Base-by-base conservation (phyloP, 2,329 filamentous ascomycete species). In the Botryotinia globosa region DNA sequence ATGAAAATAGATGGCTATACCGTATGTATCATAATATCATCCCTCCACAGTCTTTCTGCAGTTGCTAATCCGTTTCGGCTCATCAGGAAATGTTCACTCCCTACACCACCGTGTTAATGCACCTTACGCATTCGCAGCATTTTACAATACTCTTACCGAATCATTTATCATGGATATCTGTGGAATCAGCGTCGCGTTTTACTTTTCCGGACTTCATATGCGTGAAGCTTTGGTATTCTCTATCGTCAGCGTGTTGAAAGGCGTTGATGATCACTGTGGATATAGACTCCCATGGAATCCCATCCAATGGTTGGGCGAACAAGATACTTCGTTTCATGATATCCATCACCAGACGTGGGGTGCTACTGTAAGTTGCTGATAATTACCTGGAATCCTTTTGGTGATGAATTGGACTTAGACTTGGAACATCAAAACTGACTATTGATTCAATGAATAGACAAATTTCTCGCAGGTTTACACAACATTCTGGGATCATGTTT, bases 81-180 rank as follows among this genome's bases (percentile, higher is more conserved):
- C n/a, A 32, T 18, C 37, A 68, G 92, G 90, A 74, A 91, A 90
- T 73, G 94, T 97, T 83, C 94, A 98, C 84, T 94, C 94, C 66
- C 90, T 94, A 74, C 94, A 98, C 83, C 94, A 98, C 85, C 91
- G 94, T 51, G 90, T 98, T 48, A 97, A 98, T 81, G 94, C 98
- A 4, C 94, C 94, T 4, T 98, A 98, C 81, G 94, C 94, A 5
- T 98, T 95, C 81, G 94, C 94, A 71, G 94, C 94, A 34, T 87
- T 98, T n/a, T 98, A 98, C 86, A 97, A 97, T 83, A 94, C 97
- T 81, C 94, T 94, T 0, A 84, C 97, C 61, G 94, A 98, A 83
- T 94, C 94, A 22, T 96, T 98, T 80, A 85, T 97, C 42, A 87
- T 98, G 74, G 94, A 98, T 81, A 97, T 94, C 0, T 86, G 93